These are phyloP conservation scores for Patellifolia procumbens DNA, from an alignment of 179 eudicot genomes.

Conservation along the genomic window DNA sequence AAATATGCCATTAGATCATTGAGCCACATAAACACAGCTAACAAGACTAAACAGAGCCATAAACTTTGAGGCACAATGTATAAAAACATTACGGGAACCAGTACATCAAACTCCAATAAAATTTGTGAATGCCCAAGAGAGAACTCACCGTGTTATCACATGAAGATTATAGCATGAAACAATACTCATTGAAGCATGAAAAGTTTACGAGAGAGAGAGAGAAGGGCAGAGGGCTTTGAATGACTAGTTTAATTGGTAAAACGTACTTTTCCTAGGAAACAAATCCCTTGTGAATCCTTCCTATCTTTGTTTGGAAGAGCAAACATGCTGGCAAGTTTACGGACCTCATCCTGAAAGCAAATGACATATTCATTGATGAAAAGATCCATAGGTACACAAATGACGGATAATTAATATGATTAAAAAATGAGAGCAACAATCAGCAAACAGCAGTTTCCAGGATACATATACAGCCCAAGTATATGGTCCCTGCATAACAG, in stretches of 20 bases:
- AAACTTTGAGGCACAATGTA: background rate
- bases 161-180: background rate
- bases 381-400: background rate
- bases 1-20: background rate
- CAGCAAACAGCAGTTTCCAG: background rate
- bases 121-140: background rate
- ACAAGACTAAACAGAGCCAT: background rate
- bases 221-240: too few relatives aligned
- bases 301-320: slow-evolving; percentile 84
- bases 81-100: background rate
- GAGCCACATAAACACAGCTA: background rate
- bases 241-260: background rate
- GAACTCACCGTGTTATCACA: background rate
- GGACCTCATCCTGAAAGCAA: slow-evolving; percentile 74
- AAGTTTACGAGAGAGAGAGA: too few relatives aligned
- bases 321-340: slow-evolving; percentile 63
- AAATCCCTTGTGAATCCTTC: slow-evolving; percentile 97
- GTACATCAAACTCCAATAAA: background rate
- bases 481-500: background rate
- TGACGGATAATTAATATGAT: background rate
- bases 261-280: slow-evolving; percentile 96
- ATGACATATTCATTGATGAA: background rate
- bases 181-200: background rate
- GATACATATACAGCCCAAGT: background rate
- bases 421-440: background rate